These are phyloP conservation scores for Abrus precatorius DNA, from an alignment of 306 rosid species.

Conservation along the genomic window DNA sequence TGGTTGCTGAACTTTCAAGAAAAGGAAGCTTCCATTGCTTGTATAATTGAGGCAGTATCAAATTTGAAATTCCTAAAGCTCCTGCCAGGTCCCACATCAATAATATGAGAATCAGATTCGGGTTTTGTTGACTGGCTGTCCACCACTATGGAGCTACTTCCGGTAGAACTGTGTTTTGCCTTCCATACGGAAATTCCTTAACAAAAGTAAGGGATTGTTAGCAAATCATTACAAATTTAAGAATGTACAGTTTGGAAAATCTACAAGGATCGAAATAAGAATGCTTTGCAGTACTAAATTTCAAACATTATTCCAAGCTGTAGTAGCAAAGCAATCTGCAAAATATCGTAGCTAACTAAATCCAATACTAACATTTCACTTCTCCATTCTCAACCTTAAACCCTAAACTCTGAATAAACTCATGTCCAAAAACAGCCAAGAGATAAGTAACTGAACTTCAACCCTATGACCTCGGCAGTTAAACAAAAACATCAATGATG, in stretches of 20 bases:
- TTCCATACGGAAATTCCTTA: constrained; percentile 85
- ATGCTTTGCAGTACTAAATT: constrained; percentile 18
- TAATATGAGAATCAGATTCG: constrained; percentile 62
- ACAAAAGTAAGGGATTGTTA: constrained; percentile 46
- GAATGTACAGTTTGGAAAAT: constrained; percentile 20
- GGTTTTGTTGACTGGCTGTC: constrained; percentile 69
- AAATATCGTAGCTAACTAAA: neutral
- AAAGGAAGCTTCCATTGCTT: constrained; percentile 80
- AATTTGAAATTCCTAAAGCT: constrained; percentile 86
- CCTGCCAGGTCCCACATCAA: constrained; percentile 66
- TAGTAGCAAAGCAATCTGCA: neutral
- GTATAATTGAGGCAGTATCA: constrained; percentile 67
- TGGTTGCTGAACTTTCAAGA: constrained; percentile 52
- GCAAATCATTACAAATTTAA: constrained; percentile 13
- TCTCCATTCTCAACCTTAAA: neutral
- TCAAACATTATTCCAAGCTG: neutral
- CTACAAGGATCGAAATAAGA: constrained; percentile 6
- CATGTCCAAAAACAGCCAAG: neutral
- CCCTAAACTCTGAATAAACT: neutral
- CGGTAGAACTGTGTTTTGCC: constrained; percentile 71
- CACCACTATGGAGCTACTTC: constrained; percentile 59
- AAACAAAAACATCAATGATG: constrained; percentile 19
- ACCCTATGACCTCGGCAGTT: neutral
- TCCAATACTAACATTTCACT: neutral
- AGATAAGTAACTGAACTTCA: constrained; percentile 18